phyloP scores from a whole-genome alignment of 805 yeast species.

The Maudiozyma saulgeensis region DNA sequence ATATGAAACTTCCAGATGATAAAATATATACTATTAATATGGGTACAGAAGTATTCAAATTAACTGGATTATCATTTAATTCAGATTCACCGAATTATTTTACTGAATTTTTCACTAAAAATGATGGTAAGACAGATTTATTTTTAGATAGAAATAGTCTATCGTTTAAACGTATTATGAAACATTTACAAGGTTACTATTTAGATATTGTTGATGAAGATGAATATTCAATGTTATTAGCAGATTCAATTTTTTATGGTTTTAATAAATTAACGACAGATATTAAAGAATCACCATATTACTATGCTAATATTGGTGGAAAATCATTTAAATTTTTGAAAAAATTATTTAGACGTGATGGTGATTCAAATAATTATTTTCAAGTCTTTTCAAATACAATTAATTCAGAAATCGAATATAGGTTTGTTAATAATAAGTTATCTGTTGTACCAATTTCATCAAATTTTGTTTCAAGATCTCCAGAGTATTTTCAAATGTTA shows the following conservation, averaged over 20 bases:
- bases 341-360: constrained; percentile 43
- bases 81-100: constrained; percentile 83
- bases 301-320: constrained; percentile 49
- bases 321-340: constrained; percentile 49
- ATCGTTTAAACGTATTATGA: constrained; percentile 53
- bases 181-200: constrained; percentile 73
- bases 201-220: constrained; percentile 46
- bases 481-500: constrained; percentile 44
- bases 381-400: constrained; percentile 47
- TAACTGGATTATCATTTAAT: constrained; percentile 71
- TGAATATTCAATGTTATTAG: constrained; percentile 50
- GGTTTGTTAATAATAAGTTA: constrained; percentile 13
- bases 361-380: constrained; percentile 72
- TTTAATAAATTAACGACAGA: constrained; percentile 43
- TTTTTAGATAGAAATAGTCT: constrained; percentile 67
- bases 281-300: constrained; percentile 43
- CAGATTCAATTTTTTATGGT: constrained; percentile 63
- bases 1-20: constrained; percentile 43
- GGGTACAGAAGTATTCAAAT: constrained; percentile 45
- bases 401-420: constrained; percentile 42
- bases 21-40: constrained; percentile 57
- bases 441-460: constrained; percentile 62
- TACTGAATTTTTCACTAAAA: constrained; percentile 50
- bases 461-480: constrained; percentile 43
- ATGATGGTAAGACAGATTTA: constrained; percentile 21